phyloP scores from a whole-genome alignment of 495 filamentous ascomycete genomes.

The Pyrenula massariospora region DNA sequence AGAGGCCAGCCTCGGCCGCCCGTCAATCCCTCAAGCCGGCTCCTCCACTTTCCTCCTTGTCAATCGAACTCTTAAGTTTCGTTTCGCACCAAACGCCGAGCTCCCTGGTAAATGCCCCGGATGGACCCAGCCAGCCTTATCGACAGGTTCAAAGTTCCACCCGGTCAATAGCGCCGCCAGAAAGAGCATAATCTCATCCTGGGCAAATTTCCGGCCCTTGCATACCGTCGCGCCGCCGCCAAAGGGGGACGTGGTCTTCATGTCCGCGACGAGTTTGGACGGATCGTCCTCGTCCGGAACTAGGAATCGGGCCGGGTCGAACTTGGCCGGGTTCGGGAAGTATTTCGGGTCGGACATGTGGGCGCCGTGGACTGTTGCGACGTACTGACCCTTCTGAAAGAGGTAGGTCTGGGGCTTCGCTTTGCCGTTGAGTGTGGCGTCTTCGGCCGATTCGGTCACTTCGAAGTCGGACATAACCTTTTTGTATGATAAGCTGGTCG shows the following conservation, averaged over 20 bases:
- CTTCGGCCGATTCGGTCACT: slow-evolving; percentile 29
- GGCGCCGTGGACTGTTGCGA: slow-evolving; percentile 36
- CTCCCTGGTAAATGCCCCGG: slow-evolving; percentile 21
- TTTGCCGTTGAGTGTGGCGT: slow-evolving; percentile 12
- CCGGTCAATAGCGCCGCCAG: slow-evolving; percentile 33
- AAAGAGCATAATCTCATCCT: slow-evolving; percentile 35
- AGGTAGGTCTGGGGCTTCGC: slow-evolving; percentile 26
- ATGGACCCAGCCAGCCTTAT: slow-evolving; percentile 14
- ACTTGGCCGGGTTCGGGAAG: slow-evolving; percentile 37
- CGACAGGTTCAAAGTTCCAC: slow-evolving; percentile 38
- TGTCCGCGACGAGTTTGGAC: slow-evolving; percentile 6
- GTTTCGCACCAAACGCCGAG: slow-evolving; percentile 24
- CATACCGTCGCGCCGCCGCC: slow-evolving; percentile 32
- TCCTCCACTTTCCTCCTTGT: slow-evolving; percentile 14
- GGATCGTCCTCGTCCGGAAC: slow-evolving; percentile 7
- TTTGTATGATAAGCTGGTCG: slow-evolving; percentile 31
- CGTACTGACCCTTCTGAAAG: slow-evolving; percentile 34
- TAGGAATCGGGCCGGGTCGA: slow-evolving; percentile 41
- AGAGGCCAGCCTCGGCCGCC: no score
- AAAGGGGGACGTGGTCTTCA: slow-evolving; percentile 28
- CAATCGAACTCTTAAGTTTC: slow-evolving; percentile 25
- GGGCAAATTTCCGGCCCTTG: slow-evolving; percentile 36
- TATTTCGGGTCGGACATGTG: slow-evolving; percentile 34
- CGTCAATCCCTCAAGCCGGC: no score
- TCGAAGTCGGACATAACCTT: slow-evolving; percentile 29